Base-by-base conservation (phyloP, 352 stramenopile genomes). In the Pythium biforme region DNA sequence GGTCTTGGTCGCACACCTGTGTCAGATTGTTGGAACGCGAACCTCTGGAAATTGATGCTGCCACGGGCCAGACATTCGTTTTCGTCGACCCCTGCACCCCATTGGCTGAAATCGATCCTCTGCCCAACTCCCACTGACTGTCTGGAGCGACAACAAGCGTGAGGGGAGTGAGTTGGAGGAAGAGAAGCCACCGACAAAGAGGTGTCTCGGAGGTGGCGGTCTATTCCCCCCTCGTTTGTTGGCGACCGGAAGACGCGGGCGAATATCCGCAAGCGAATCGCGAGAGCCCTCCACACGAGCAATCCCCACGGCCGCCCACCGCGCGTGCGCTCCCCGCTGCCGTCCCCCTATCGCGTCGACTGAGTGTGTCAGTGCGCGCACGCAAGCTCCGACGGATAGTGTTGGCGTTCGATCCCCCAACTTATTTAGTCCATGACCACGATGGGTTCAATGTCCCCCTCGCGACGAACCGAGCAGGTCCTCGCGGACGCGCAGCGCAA, bases 401-500 rank as follows among this genome's bases (percentile, higher is more conserved):
- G n/a, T 37, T 37, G 17, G 20, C 20, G 51, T 33, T 6, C 19
- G 31, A 15, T 47, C n/a, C 40, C 47, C 40, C 34, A 50, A 25
- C 31, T 29, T 50, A 52, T 59, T 62, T 60, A 57, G 54, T 66
- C 64, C 64, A 71, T 71, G 64, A 63, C 53, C 54, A 72, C 59
- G 33, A 72, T 72, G 65, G 65, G 65, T 50, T 64, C 65, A 40
- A 59, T 64, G 43, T 68, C 65, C 29, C 53, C 52, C 11, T 72
- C 65, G 23, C 37, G 54, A 31, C 47, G 65, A 51, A 72, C 65
- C 10, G 65, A 72, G 31, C 65, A 64, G 59, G 65, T 89, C 59
- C 75, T 94, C 29, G 82, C 80, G 5, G 84, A 94, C 31, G 84
- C 84, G 25, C 77, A 80, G 31, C 75, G 70, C 62, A 93, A 93